Evolutionary conservation across 2,329 filamentous ascomycete genomes (phyloP).

Genomic region (Hymenoscyphus infarciens): DNA sequence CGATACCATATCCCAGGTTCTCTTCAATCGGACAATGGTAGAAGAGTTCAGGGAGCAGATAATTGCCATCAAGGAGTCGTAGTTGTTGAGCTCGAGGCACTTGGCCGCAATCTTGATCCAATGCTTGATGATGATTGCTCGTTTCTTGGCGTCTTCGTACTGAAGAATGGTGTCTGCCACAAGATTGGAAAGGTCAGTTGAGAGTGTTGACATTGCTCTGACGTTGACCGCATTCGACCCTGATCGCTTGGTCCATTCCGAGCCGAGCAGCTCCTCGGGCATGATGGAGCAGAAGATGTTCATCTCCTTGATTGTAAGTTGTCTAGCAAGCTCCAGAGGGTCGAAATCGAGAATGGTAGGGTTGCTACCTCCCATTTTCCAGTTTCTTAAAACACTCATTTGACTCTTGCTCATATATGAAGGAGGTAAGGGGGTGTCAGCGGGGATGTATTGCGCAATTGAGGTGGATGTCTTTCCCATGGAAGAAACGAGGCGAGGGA

Average conservation of each 20-base stretch:
- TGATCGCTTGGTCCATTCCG: slow-evolving; percentile 90
- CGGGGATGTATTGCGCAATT: slow-evolving; percentile 64
- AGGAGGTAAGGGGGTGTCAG: slow-evolving; percentile 68
- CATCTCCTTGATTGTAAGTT: slow-evolving; percentile 90
- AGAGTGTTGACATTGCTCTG: slow-evolving; percentile 87
- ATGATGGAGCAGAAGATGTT: slow-evolving; percentile 86
- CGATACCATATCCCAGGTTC: slow-evolving; percentile 88
- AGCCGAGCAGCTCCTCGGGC: slow-evolving; percentile 85
- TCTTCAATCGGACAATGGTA: slow-evolving; percentile 80
- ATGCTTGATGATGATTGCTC: slow-evolving; percentile 87
- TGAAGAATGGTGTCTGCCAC: slow-evolving; percentile 91
- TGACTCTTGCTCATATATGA: slow-evolving; percentile 74
- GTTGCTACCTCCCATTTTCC: slow-evolving; percentile 66
- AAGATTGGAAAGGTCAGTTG: slow-evolving; percentile 87
- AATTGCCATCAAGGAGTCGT: slow-evolving; percentile 94
- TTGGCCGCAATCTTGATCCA: slow-evolving; percentile 94
- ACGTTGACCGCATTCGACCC: slow-evolving; percentile 81
- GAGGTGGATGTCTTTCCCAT: slow-evolving; percentile 85
- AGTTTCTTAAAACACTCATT: slow-evolving; percentile 65
- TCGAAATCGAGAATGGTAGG: slow-evolving; percentile 88
- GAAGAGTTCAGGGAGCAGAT: slow-evolving; percentile 92
- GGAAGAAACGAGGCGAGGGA: slow-evolving; percentile 78
- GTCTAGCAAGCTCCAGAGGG: slow-evolving; percentile 82
- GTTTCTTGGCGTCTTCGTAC: slow-evolving; percentile 86
- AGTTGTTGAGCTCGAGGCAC: slow-evolving; percentile 88